Percentiles rank a stretch among this genome's conserved stretches.
Evolutionary conservation across 2,329 filamentous ascomycete genomes (phyloP).

Genomic region (Sarocladiaceae sp.): DNA sequence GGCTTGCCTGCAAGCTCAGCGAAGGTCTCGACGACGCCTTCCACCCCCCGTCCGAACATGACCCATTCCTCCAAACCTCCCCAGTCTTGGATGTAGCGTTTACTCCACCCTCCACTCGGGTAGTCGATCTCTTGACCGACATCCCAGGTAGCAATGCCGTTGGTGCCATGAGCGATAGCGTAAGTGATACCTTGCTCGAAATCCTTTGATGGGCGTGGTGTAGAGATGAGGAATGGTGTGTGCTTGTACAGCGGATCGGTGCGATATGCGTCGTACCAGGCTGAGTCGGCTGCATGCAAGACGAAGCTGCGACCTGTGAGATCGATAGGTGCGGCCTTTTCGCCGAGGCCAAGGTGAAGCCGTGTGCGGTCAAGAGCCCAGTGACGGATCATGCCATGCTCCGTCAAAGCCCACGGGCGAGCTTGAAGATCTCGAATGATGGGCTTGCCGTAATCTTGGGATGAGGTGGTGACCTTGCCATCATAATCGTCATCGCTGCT

Average conservation of each 20-base stretch:
- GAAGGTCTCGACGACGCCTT: background rate
- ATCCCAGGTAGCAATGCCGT: constrained; percentile 1
- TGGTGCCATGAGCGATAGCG: constrained; percentile 4
- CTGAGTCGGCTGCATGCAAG: constrained; percentile 2
- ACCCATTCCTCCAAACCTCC: constrained; percentile 6
- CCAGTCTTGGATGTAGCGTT: constrained; percentile 4
- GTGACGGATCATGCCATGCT: constrained; percentile 7
- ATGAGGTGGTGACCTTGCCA: no score
- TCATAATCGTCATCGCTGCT: background rate
- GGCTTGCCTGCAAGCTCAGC: constrained; percentile 1
- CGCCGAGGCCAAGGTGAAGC: constrained; percentile 1
- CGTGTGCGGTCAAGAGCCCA: background rate
- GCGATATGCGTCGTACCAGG: constrained; percentile 4
- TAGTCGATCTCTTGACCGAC: background rate
- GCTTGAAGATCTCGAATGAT: constrained; percentile 2
- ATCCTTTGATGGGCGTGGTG: background rate
- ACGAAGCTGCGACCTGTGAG: constrained; percentile 1
- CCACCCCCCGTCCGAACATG: constrained; percentile 5
- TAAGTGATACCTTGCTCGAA: constrained; percentile 6
- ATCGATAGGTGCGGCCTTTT: constrained; percentile 5
- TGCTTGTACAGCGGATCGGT: constrained; percentile 7
- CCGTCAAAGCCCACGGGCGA: constrained; percentile 2
- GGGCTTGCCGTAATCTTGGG: background rate
- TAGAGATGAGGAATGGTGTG: constrained; percentile 6
- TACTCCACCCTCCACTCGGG: constrained; percentile 4